Percentiles rank a stretch among this genome's conserved stretches.
Conservation (phyloP, 306 rosid species). For the Prinsepia uniflora region DNA sequence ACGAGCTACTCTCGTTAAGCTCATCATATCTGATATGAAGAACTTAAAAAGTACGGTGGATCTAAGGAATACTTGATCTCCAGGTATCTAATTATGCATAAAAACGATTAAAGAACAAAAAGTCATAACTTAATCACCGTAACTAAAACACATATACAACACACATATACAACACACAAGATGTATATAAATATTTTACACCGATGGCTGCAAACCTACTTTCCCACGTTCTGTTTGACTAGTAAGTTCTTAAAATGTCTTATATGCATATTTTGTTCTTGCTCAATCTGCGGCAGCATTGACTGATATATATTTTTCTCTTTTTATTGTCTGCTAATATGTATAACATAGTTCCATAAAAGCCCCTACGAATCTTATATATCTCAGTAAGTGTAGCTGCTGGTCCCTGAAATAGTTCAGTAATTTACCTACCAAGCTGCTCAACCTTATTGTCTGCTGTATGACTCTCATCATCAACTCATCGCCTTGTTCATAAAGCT, state of each 20-base stretch:
- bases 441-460: not conserved
- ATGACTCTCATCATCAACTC: not conserved
- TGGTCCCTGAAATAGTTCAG: not conserved
- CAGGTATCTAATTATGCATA: no score
- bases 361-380: not conserved
- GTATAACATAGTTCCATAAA: not conserved
- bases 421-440: not conserved
- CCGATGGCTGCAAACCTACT: not conserved
- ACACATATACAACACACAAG: not conserved
- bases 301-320: not conserved
- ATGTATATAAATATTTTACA: not conserved
- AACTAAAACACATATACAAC: not conserved
- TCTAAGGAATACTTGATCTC: no score
- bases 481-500: not conserved
- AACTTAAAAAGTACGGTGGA: no score
- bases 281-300: conserved; percentile 18
- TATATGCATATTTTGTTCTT: not conserved
- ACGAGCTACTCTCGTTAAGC: no score
- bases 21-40: no score
- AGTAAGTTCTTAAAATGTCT: conserved; percentile 1
- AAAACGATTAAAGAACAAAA: no score
- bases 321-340: not conserved
- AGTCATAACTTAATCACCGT: not conserved
- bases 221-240: conserved; percentile 9
- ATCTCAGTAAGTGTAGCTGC: not conserved